These are phyloP conservation scores for Epichloe baconii DNA, from an alignment of 2,329 filamentous ascomycete genomes.

Conservation along the genomic window DNA sequence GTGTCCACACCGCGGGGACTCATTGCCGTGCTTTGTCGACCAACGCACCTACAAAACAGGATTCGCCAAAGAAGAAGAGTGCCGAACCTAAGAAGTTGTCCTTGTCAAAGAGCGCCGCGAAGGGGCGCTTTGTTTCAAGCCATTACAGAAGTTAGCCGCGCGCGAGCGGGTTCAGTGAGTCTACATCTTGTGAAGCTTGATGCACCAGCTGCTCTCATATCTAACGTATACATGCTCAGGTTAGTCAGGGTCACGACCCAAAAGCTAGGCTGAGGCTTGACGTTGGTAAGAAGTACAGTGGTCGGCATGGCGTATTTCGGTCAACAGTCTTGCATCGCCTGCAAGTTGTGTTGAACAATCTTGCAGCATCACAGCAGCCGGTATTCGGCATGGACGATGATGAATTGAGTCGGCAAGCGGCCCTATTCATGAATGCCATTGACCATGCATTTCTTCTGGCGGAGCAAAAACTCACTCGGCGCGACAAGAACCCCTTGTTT, in stretches of 20 bases:
- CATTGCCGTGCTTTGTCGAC: slow-evolving; percentile 15
- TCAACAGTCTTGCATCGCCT: slow-evolving; percentile 24
- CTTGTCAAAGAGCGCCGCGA: background rate
- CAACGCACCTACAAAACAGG: slow-evolving; percentile 6
- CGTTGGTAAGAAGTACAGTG: slow-evolving; percentile 11
- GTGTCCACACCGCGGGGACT: slow-evolving; percentile 5
- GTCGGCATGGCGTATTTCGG: slow-evolving; percentile 20
- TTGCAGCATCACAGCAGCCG: slow-evolving; percentile 13
- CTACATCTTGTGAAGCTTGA: background rate
- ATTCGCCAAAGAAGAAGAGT: background rate
- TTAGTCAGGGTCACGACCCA: slow-evolving; percentile 22
- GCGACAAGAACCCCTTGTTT: slow-evolving; percentile 39
- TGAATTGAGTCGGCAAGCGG: slow-evolving; percentile 31
- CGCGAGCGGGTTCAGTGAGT: slow-evolving; percentile 16
- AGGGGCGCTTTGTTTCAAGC: background rate
- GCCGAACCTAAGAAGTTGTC: background rate
- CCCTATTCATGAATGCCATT: slow-evolving; percentile 32
- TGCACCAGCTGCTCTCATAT: background rate
- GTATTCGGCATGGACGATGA: slow-evolving; percentile 19
- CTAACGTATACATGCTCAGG: slow-evolving; percentile 9
- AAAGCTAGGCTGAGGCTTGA: slow-evolving; percentile 18
- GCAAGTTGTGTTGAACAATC: slow-evolving; percentile 18
- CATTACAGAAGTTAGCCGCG: slow-evolving; percentile 2
- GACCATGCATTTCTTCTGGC: slow-evolving; percentile 33
- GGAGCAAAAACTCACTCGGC: slow-evolving; percentile 21